phyloP scores from a whole-genome alignment of 192 early-diverging fungal genomes.

The Coemansia sp. region DNA sequence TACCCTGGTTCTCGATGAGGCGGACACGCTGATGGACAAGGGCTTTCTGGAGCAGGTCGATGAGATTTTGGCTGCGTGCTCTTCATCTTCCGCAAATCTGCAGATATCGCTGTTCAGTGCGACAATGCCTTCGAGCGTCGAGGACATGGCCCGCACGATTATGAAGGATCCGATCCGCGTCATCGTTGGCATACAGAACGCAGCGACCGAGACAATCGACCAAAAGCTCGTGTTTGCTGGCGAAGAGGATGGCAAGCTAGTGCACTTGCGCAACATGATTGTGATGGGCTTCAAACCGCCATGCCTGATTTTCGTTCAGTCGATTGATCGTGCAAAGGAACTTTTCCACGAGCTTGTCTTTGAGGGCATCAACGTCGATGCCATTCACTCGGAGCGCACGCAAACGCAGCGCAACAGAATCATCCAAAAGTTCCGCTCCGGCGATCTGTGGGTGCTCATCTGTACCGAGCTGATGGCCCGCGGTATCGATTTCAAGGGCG shows the following conservation, averaged over 20 bases:
- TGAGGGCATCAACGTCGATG: constrained; percentile 97
- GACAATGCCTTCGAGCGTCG: constrained; percentile 88
- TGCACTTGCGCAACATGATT: constrained; percentile 88
- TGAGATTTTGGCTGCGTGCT: constrained; percentile 85
- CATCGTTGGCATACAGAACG: constrained; percentile 86
- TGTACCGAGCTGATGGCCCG: constrained; percentile 96
- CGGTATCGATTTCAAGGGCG: constrained; percentile 98
- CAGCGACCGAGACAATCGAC: constrained; percentile 87
- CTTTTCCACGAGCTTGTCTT: constrained; percentile 94
- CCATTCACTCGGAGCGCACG: constrained; percentile 95
- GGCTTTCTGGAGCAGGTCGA: constrained; percentile 88
- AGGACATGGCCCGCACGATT: constrained; percentile 86
- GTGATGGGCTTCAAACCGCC: constrained; percentile 81
- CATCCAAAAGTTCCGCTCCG: constrained; percentile 83
- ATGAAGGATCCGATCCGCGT: constrained; percentile 89
- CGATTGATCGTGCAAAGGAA: constrained; percentile 95
- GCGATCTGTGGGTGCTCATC: constrained; percentile 94
- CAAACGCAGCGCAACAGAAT: constrained; percentile 90
- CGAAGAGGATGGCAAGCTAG: constrained; percentile 89
- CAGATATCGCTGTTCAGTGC: constrained; percentile 92
- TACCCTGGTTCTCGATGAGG: constrained; percentile 79
- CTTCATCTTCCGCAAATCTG: constrained; percentile 56
- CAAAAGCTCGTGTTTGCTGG: constrained; percentile 91
- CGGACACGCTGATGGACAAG: constrained; percentile 77
- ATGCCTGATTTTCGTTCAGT: constrained; percentile 94